Percentiles rank a stretch among this genome's conserved stretches.
Evolutionary conservation across 306 rosid genomes (phyloP).

Genomic region (Citrullus mucosospermus): DNA sequence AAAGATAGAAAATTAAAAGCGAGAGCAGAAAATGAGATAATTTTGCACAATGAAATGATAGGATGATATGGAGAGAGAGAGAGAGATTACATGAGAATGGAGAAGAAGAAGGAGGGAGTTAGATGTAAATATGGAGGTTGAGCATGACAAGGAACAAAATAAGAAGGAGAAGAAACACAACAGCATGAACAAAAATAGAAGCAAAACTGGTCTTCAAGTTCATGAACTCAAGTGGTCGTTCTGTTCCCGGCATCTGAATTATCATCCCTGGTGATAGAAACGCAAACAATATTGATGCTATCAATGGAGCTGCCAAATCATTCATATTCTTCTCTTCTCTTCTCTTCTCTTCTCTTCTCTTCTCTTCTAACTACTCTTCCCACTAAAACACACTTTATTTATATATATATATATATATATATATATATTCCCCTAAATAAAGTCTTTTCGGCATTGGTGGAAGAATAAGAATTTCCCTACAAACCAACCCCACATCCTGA

Average conservation of each 20-base stretch:
- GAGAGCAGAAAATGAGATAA: not conserved
- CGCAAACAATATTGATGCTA: conserved; percentile 68
- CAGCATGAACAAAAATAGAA: conserved; percentile 73
- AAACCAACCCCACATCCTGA: no score
- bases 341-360: no score
- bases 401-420: no score
- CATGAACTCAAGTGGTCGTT: conserved; percentile 53
- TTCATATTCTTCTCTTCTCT: conserved; percentile 23
- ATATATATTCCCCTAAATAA: no score
- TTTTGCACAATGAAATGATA: not conserved
- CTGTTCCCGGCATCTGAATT: conserved; percentile 79
- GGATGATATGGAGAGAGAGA: not conserved
- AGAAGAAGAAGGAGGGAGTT: not conserved
- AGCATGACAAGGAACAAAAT: conserved; percentile 64
- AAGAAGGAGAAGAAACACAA: conserved; percentile 61
- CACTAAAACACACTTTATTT: no score
- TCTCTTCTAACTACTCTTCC: no score
- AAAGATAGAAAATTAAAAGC: no score
- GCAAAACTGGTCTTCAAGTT: conserved; percentile 75
- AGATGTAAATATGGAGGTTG: conserved; percentile 49
- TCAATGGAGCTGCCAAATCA: conserved; percentile 78
- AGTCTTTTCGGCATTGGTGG: no score
- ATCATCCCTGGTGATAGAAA: conserved; percentile 68
- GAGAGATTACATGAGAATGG: no score
- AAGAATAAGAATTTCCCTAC: no score